Percentiles rank a stretch among this genome's conserved stretches.
These are phyloP conservation scores for Rickenella mellea DNA, from an alignment of 768 basidiomycete genomes.

Conservation along the genomic window DNA sequence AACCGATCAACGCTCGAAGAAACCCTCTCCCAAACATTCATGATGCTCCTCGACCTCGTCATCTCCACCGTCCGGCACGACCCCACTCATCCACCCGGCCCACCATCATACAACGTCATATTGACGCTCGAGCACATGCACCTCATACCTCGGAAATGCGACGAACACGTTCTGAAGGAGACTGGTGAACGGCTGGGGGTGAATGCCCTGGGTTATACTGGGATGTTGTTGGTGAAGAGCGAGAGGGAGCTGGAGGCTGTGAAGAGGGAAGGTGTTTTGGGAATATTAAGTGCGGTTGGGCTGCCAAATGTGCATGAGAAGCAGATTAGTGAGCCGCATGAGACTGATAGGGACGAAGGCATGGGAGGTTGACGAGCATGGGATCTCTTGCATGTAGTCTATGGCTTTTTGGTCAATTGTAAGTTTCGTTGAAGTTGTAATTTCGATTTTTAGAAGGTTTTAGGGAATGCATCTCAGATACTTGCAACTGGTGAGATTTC, in stretches of 20 bases:
- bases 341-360: neutral
- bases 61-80: slow-evolving; percentile 67
- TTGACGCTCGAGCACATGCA: slow-evolving; percentile 79
- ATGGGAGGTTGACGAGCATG: neutral
- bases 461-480: too few relatives aligned
- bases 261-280: slow-evolving; percentile 49
- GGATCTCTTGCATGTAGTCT: too few relatives aligned
- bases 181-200: slow-evolving; percentile 57
- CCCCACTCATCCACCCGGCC: slow-evolving; percentile 48
- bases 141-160: slow-evolving; percentile 68
- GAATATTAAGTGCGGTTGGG: slow-evolving; percentile 56
- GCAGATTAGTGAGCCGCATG: slow-evolving; percentile 29
- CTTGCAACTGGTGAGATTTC: too few relatives aligned
- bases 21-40: slow-evolving; percentile 49
- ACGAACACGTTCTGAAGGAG: slow-evolving; percentile 42
- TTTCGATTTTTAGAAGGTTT: too few relatives aligned
- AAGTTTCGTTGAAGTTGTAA: too few relatives aligned
- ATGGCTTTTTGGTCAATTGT: too few relatives aligned
- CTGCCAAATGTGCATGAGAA: slow-evolving; percentile 59
- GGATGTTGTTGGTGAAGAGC: slow-evolving; percentile 82
- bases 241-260: slow-evolving; percentile 66
- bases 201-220: slow-evolving; percentile 86
- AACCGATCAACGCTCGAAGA: slow-evolving; percentile 36
- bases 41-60: slow-evolving; percentile 66
- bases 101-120: slow-evolving; percentile 76